Base-by-base conservation (phyloP, 495 filamentous ascomycete genomes). In the Penicillium malachiteum region DNA sequence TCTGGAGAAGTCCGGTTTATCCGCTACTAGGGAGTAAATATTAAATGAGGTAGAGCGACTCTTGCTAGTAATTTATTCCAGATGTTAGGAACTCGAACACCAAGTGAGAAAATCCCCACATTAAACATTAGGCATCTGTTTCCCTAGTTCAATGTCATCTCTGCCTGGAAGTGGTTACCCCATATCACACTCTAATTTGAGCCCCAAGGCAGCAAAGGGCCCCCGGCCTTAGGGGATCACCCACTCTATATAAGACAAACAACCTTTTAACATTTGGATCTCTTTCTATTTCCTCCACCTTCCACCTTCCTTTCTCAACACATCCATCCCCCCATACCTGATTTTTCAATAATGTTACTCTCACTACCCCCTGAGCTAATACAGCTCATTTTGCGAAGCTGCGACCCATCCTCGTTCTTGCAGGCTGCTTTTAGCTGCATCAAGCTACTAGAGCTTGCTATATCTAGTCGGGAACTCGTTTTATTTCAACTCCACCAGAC, bases 381-480 rank as follows among this genome's bases (percentile, higher is more conserved):
- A n/a, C 69, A 73, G 50, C 68, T 76, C 42, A 51, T 78, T 41
- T 56, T 78, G 14, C 52, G 58, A 33, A 55, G 61, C n/a, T 68
- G 68, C 33, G 69, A 65, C 11, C 65, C 69, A 0, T 54, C 70
- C 6, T 50, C 65, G 5, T 78, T 68, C 41, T 51, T 77, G 17
- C 71, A 78, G 39, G 57, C 61, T 4, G 65, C 74, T 5, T 59
- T 68, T 32, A 57, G 62, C 42, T 73, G 68, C 47, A 71, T 60
- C 13, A 48, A 56, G 49, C 80, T 96, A n/a, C 91, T 94, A 80
- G 89, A 90, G 77, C 78, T 96, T 60, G 92, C 92, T 50, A 89
- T 89, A 13, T 89, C 83, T 64, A 95, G 88, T 37, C 67, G 71
- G 10, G 63, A 71, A 41, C 58, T 71, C 3, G 57, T 76, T 12